phyloP scores from a whole-genome alignment of 2,329 filamentous ascomycete species.

The Aspergillus piperis region DNA sequence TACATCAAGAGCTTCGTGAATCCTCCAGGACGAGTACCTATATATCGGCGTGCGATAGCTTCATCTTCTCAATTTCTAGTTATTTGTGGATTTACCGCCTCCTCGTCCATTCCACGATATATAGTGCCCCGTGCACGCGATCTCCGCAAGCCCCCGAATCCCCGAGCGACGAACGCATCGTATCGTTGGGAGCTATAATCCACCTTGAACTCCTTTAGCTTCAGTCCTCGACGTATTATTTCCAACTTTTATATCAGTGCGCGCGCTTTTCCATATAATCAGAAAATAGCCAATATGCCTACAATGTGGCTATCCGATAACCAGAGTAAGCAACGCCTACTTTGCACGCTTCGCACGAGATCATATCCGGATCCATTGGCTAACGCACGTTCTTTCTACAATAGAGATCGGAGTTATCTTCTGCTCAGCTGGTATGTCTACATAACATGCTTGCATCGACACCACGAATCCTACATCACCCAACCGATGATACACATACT shows the following conservation, averaged over 20 bases:
- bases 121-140: not conserved
- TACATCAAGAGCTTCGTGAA: not conserved
- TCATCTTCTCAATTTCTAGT: not conserved
- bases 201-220: not conserved
- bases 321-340: slow-evolving; percentile 69
- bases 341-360: not conserved
- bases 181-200: not conserved
- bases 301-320: slow-evolving; percentile 96
- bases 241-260: not conserved
- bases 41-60: not conserved
- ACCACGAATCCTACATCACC: not conserved
- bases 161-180: not conserved
- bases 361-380: slow-evolving; percentile 10
- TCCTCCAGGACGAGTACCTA: not conserved
- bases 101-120: not conserved
- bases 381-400: slow-evolving; percentile 19
- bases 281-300: slow-evolving; percentile 59
- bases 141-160: not conserved
- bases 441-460: not conserved
- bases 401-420: slow-evolving; percentile 95
- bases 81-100: not conserved
- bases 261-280: not conserved
- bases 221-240: not conserved
- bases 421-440: slow-evolving; percentile 86
- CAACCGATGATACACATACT: slow-evolving; percentile 11